Evolutionary conservation across 352 stramenopile genomes (phyloP), one percentile per base, ranked within the genome.

Genomic region (Phytopythium cucurbitacearum): DNA sequence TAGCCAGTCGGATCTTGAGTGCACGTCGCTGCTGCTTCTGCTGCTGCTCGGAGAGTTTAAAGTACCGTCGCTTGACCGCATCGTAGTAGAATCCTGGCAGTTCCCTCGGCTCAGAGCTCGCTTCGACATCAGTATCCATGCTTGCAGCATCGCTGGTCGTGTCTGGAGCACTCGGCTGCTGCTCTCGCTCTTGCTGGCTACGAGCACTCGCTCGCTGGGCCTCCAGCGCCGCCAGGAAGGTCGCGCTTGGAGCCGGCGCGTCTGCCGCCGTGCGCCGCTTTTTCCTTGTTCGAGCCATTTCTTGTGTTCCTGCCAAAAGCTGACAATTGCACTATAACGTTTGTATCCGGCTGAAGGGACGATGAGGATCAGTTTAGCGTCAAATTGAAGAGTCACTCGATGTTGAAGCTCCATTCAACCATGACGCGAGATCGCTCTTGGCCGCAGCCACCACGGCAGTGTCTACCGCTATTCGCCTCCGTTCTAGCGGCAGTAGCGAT

Each of bases 21-120:
- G 53, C 48, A 21, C 13, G n/a, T 33, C 57, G 50, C 33, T 55
- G 39, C 40, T 60, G 47, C 21, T 46, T 40, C 32, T 56, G 61
- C 53, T 70, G 52, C 16, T 56, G n/a, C 58, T 72, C 36, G 67
- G 36, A 74, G 59, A 32, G 36, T 33, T 67, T 69, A 48, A 87
- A 89, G 53, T 84, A 87, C n/a, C 70, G 61, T 5, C 53, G 40
- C 46, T 71, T 78, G 12, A 32, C 47, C 39, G 82, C 65, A 46
- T 89, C 79, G 50, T 73, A 89, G 57, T 81, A 80, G 43, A 85
- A 89, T 7, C 79, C 79, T 33, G 69, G 58, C 6, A 89, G 59
- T 33, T 64, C 32, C 28, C 53, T 57, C 16, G 33, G 52, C 54
- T 43, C 15, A 34, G 33, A 15, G 6, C 7, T 12, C 16, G 21